Conservation (phyloP, 108 stramenopile species). For the Parietichytrium sp. region DNA sequence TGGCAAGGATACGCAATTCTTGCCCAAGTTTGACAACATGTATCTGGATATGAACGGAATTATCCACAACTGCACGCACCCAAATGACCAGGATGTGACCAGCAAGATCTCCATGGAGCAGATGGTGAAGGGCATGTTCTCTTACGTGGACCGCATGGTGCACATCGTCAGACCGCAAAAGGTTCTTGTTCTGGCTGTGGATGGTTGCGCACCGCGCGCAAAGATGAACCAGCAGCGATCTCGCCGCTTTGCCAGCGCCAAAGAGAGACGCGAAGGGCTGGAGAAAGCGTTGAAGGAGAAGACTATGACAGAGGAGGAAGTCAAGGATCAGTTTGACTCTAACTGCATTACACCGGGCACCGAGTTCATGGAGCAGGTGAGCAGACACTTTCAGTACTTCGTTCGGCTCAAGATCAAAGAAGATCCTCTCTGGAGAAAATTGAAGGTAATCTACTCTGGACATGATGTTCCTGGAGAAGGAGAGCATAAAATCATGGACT, state of each 20-base stretch:
- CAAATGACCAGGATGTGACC: conserved; percentile 46
- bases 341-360: conserved; percentile 99
- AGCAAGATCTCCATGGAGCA: conserved; percentile 15
- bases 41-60: conserved; percentile 99
- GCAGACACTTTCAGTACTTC: conserved; percentile 77
- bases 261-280: conserved; percentile 81
- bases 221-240: conserved; percentile 99
- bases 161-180: conserved; percentile 82
- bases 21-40: conserved; percentile 71
- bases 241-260: conserved; percentile 87
- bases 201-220: conserved; percentile 97
- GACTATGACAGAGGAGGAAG: conserved; percentile 46
- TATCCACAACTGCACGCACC: conserved; percentile 96
- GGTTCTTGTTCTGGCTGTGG: conserved; percentile 90
- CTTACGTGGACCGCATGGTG: conserved; percentile 77
- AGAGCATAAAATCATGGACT: conserved; percentile 97
- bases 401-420: conserved; percentile 79
- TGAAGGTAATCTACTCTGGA: conserved; percentile 87
- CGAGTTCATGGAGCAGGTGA: conserved; percentile 87
- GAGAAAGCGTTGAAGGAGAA: conserved; percentile 68
- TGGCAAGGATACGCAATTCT: conserved; percentile 48
- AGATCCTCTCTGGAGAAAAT: conserved; percentile 84
- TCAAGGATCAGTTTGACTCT: conserved; percentile 80
- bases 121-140: conserved; percentile 8
- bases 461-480: conserved; percentile 96